Evolutionary conservation across 345 rosid genomes (phyloP).

Genomic region (Heritiera littoralis): DNA sequence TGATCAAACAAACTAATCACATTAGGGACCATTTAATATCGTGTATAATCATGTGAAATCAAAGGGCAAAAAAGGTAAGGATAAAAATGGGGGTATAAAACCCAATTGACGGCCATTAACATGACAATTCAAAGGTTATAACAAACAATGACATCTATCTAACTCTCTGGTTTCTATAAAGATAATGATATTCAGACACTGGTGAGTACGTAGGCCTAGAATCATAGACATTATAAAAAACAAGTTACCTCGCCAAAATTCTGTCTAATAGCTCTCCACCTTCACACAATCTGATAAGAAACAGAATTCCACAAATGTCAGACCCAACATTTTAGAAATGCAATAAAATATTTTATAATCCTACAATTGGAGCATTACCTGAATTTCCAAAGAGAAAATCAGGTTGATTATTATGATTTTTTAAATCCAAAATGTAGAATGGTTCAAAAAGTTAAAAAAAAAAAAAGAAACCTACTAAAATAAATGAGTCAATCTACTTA

Average conservation of each 20-base stretch:
- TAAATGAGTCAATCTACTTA: neutral
- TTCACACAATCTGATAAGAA: conserved; percentile 64
- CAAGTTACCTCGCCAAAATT: conserved; percentile 69
- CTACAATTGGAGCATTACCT: neutral
- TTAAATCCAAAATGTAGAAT: neutral
- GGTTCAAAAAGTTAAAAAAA: neutral
- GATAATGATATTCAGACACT: conserved; percentile 15
- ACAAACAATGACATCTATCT: neutral
- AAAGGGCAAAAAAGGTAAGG: neutral
- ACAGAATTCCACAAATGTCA: conserved; percentile 24
- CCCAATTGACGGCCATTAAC: neutral
- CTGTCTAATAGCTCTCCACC: conserved; percentile 88
- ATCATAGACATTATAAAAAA: neutral
- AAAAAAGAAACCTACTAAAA: neutral
- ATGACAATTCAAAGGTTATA: neutral
- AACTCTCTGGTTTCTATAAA: neutral
- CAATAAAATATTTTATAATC: neutral
- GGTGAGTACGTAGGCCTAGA: neutral
- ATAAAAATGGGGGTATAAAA: neutral
- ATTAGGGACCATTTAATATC: neutral
- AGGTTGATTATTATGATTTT: neutral
- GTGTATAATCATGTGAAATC: neutral
- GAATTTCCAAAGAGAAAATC: neutral
- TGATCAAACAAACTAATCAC: neutral
- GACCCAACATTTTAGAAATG: conserved; percentile 5